Percentiles rank a stretch among this genome's conserved stretches.
Conservation (phyloP, 2,329 filamentous ascomycete genomes). For the Fusarium protoensiforme region DNA sequence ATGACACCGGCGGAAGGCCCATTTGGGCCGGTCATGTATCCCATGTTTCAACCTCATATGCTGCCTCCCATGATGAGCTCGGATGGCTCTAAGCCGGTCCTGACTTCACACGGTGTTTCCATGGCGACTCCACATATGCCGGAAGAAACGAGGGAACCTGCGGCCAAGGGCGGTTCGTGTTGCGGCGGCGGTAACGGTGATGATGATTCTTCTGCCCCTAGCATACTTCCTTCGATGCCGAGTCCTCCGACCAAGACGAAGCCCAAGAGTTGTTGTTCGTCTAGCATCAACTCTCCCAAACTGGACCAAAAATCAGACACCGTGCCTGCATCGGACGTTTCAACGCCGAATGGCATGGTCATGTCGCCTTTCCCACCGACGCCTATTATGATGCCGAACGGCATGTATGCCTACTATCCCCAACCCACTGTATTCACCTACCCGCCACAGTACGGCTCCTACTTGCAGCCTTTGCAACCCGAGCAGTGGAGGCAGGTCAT, state of each 20-base stretch:
- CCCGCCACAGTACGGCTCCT: conserved; percentile 65
- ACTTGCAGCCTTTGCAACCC: conserved; percentile 65
- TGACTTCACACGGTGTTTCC: conserved; percentile 33
- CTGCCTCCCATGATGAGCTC: conserved; percentile 36
- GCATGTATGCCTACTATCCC: conserved; percentile 54
- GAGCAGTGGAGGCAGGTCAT: conserved; percentile 63
- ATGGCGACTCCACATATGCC: conserved; percentile 34
- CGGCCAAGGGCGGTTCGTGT: conserved; percentile 49
- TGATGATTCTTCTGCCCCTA: conserved; percentile 11
- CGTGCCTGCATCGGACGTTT: conserved; percentile 30
- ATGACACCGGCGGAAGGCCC: conserved; percentile 42
- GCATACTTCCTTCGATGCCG: conserved; percentile 28
- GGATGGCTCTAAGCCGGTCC: conserved; percentile 21
- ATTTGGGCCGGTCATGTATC: conserved; percentile 44
- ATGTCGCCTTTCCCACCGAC: conserved; percentile 50
- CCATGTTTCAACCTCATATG: conserved; percentile 48
- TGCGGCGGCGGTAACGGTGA: conserved; percentile 41
- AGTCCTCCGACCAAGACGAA: conserved; percentile 31
- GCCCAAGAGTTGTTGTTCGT: conserved; percentile 46
- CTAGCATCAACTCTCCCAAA: conserved; percentile 35
- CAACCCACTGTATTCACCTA: conserved; percentile 63
- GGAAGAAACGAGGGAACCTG: conserved; percentile 22
- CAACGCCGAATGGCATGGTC: conserved; percentile 45
- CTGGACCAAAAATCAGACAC: conserved; percentile 28
- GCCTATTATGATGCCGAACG: conserved; percentile 50